Evolutionary conservation across 371 early-diverging fungal genomes (phyloP).

Genomic region (Basidiobolus meristosporus): DNA sequence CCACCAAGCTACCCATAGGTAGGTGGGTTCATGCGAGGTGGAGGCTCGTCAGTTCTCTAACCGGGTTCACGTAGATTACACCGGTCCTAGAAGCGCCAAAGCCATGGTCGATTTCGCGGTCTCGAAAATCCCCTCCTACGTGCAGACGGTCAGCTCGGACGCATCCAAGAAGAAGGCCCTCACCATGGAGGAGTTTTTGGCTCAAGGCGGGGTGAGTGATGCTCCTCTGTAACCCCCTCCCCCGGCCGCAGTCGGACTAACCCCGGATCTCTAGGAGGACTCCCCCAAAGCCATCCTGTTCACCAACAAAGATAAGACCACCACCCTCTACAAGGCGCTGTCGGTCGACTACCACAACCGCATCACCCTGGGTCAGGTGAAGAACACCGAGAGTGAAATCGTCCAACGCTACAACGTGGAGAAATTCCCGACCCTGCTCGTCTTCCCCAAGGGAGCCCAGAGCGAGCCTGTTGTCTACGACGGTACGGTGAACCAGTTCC

Average conservation of each 20-base stretch:
- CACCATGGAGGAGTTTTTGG: slow-evolving; percentile 25
- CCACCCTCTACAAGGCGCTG: slow-evolving; percentile 69
- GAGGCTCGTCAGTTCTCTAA: too few species aligned
- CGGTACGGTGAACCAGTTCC: slow-evolving; percentile 13
- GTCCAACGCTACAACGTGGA: slow-evolving; percentile 27
- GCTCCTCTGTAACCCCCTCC: too few species aligned
- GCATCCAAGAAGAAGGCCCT: slow-evolving; percentile 27
- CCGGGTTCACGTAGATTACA: slow-evolving; percentile 60
- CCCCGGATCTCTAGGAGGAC: too few species aligned
- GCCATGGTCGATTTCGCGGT: slow-evolving; percentile 50
- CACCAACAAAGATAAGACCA: slow-evolving; percentile 44
- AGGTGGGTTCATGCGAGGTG: too few species aligned
- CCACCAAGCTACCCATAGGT: slow-evolving; percentile 25
- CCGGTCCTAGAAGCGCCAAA: slow-evolving; percentile 59
- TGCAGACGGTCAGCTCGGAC: slow-evolving; percentile 21
- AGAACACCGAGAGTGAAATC: slow-evolving; percentile 22
- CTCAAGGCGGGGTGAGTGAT: too few species aligned
- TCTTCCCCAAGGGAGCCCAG: slow-evolving; percentile 23
- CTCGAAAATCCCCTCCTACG: slow-evolving; percentile 30
- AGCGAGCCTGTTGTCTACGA: slow-evolving; percentile 11
- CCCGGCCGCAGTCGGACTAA: too few species aligned
- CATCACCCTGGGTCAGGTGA: slow-evolving; percentile 53
- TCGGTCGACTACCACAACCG: slow-evolving; percentile 50
- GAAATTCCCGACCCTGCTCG: slow-evolving; percentile 37
- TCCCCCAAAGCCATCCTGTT: slow-evolving; percentile 47